Conservation (phyloP, 805 yeast genomes). For the Candida chauliodis region DNA sequence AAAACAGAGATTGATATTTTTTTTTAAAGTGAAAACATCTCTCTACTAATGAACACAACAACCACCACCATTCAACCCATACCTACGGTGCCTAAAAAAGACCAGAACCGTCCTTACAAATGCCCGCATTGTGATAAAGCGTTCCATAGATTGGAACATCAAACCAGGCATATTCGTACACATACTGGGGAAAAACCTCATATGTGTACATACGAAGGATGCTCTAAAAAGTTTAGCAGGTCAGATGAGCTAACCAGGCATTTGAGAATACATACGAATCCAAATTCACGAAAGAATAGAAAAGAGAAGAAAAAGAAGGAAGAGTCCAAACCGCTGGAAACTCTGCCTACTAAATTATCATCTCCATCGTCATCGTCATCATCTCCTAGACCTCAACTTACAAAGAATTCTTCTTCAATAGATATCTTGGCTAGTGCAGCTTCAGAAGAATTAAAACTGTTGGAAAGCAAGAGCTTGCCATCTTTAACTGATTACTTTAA, state of each 20-base stretch:
- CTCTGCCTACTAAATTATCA: not conserved
- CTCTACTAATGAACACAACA: not conserved
- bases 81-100: constrained; percentile 14
- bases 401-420: constrained; percentile 20
- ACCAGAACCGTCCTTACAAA: constrained; percentile 53
- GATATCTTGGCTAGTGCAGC: constrained; percentile 55
- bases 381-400: not conserved
- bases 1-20: too few species aligned
- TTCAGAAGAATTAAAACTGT: constrained; percentile 47
- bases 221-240: constrained; percentile 63
- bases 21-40: not conserved
- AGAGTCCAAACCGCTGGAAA: not conserved
- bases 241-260: constrained; percentile 76
- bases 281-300: constrained; percentile 62
- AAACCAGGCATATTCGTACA: constrained; percentile 73
- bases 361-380: constrained; percentile 1
- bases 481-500: constrained; percentile 48
- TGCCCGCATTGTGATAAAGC: constrained; percentile 75
- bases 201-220: constrained; percentile 68
- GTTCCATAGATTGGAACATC: constrained; percentile 73
- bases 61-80: not conserved
- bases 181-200: constrained; percentile 84
- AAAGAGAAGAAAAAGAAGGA: constrained; percentile 10
- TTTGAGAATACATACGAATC: constrained; percentile 67
- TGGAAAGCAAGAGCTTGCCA: constrained; percentile 47